Base-by-base conservation (phyloP, 306 rosid species). In the Mimosa pudica region DNA sequence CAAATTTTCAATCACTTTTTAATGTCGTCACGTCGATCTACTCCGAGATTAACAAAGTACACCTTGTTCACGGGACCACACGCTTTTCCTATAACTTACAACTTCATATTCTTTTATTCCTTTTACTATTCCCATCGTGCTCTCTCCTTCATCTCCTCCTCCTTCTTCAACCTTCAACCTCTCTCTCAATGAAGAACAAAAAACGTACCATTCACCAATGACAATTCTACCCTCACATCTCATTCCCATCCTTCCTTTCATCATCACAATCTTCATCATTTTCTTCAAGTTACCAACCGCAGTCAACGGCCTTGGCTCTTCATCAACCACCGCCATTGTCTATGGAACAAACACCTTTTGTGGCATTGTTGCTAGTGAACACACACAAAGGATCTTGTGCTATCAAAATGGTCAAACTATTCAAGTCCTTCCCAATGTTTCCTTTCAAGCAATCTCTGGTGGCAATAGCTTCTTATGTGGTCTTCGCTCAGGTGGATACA, bases 391-490 rank as follows among this genome's bases (percentile, higher is more conserved):
- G 18, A 82, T 87, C 49, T 80, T 66, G 42, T 87, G 90, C 79
- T 79, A 69, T 49, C 81, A 49, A 20, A 41, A 54, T n/a, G 80
- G 80, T 0, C 66, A 41, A 18, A 76, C 4, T 8, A 2, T 79
- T 36, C 86, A 71, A 3, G 18, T 74, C 58, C 80, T 65, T 1
- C 88, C 87, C 78, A 69, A 82, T 4, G 71, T 54, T 0, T 84
- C 90, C 24, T 87, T 78, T 12, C 38, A 81, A 17, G 54, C 80
- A 6, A 76, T 87, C 67, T 87, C 90, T 60, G 90, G 90, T 38
- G 90, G 90, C 73, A 84, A 60, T 81, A 84, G 57, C 63, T 84
- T 87, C 87, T 82, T 87, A 75, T 87, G 90, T 58, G 90, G 87
- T 42, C 87, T 87, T 76, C 77, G 78, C 32, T 60, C 82, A 6